Conservation (phyloP, 2,329 filamentous ascomycete species). For the Neofusicoccum parvum region DNA sequence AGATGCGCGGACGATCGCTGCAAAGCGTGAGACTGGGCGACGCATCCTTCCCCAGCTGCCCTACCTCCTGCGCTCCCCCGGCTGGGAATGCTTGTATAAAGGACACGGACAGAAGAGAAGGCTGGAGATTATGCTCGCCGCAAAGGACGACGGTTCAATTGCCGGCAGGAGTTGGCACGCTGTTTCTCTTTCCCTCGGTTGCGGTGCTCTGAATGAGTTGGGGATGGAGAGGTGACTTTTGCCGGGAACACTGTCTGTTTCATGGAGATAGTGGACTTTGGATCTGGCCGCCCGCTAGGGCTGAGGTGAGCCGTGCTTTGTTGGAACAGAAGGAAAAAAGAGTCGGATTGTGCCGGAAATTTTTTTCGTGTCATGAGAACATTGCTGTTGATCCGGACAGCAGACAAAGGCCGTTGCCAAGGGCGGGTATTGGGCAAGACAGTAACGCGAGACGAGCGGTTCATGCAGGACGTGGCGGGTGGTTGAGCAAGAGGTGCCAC, state of each 20-base stretch:
- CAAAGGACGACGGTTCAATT: not conserved
- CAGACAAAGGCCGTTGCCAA: not conserved
- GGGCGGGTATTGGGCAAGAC: not conserved
- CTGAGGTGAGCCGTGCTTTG: conserved; percentile 10
- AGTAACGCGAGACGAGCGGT: conserved; percentile 4
- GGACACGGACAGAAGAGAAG: not conserved
- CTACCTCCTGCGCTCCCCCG: not conserved
- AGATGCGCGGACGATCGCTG: conserved; percentile 7
- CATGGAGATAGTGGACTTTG: not conserved
- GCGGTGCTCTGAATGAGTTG: not conserved
- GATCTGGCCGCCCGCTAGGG: not conserved
- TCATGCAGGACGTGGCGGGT: not conserved
- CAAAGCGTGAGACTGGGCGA: not conserved
- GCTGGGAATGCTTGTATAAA: not conserved
- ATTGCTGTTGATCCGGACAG: not conserved
- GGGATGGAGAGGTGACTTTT: not conserved
- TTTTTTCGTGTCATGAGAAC: conserved; percentile 9
- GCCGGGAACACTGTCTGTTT: not conserved
- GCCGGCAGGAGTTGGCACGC: not conserved
- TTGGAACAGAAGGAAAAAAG: not conserved
- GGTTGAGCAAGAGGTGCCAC: conserved; percentile 13
- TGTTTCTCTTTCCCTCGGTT: not conserved
- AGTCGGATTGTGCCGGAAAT: not conserved
- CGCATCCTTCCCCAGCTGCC: not conserved
- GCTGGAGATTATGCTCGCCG: not conserved